Evolutionary conservation across 2,329 filamentous ascomycete species (phyloP).

Genomic region (Tothia fuscella): DNA sequence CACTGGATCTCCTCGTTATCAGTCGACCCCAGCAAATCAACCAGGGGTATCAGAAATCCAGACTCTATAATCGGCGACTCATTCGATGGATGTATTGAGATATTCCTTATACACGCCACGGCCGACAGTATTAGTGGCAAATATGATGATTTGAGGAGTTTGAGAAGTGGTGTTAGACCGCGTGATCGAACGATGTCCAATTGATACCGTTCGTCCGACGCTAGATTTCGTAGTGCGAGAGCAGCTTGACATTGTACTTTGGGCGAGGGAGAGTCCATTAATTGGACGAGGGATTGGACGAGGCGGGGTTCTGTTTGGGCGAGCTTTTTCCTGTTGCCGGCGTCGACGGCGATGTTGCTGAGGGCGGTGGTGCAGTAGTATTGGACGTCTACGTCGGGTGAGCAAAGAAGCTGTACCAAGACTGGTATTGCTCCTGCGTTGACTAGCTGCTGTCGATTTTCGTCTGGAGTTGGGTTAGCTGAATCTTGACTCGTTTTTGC

Average conservation of each 20-base stretch:
- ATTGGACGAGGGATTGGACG: conserved; percentile 83
- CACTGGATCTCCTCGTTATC: conserved; percentile 99
- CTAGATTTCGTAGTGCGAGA: conserved; percentile 82
- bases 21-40: conserved; percentile 85
- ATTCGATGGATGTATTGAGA: conserved; percentile 94
- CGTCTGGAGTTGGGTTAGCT: conserved; percentile 47
- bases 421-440: conserved; percentile 97
- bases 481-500: too few relatives aligned
- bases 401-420: conserved; percentile 85
- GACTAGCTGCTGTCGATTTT: conserved; percentile 94
- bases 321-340: conserved; percentile 79
- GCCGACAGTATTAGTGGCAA: conserved; percentile 91
- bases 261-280: conserved; percentile 95
- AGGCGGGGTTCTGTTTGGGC: conserved; percentile 83
- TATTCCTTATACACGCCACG: conserved; percentile 96
- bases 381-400: conserved; percentile 90
- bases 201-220: conserved; percentile 97
- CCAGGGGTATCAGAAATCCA: conserved; percentile 84
- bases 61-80: conserved; percentile 98
- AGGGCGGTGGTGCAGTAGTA: conserved; percentile 98
- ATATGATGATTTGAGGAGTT: conserved; percentile 88
- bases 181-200: conserved; percentile 88
- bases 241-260: conserved; percentile 98
- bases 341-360: conserved; percentile 95
- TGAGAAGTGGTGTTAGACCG: conserved; percentile 73